Percentiles rank a stretch among this genome's conserved stretches.
phyloP scores from a whole-genome alignment of 2,329 filamentous ascomycete genomes.

The Simplicillium aogashimaense region DNA sequence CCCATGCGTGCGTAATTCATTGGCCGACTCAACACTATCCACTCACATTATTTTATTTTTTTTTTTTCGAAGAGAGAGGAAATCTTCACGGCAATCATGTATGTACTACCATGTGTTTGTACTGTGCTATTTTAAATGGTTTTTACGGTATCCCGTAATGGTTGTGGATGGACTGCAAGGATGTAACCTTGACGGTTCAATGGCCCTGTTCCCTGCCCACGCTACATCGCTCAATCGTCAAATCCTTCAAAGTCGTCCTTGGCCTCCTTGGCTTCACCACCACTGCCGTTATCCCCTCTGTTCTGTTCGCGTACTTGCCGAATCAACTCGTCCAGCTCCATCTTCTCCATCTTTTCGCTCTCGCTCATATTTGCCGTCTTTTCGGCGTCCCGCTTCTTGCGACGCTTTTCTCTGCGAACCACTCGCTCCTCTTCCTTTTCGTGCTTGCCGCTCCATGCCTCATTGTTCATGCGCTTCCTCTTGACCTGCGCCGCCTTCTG shows the following conservation, averaged over 20 bases:
- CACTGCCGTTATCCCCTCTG: conserved; percentile 24
- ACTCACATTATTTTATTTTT: no score
- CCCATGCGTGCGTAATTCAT: no score
- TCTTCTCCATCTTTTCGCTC: conserved; percentile 53
- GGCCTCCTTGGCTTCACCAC: conserved; percentile 18
- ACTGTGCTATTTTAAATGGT: no score
- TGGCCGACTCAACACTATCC: no score
- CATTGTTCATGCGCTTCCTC: conserved; percentile 51
- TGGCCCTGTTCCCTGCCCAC: no score
- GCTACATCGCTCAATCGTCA: conserved; percentile 30
- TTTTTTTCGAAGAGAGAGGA: no score
- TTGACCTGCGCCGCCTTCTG: conserved; percentile 32
- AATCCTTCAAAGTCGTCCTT: conserved; percentile 51
- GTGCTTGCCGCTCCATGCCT: conserved; percentile 64
- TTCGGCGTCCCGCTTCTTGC: conserved; percentile 54
- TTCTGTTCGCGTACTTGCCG: conserved; percentile 52
- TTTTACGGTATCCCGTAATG: no score
- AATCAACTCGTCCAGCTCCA: conserved; percentile 55
- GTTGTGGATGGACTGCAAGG: no score
- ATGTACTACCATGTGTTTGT: no score
- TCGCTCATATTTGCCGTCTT: conserved; percentile 57
- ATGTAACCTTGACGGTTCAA: no score
- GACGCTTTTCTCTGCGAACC: conserved; percentile 54
- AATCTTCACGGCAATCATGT: no score
- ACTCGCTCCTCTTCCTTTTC: conserved; percentile 55